Evolutionary conservation across 352 stramenopile species (phyloP).

Genomic region (Peronospora farinosa): DNA sequence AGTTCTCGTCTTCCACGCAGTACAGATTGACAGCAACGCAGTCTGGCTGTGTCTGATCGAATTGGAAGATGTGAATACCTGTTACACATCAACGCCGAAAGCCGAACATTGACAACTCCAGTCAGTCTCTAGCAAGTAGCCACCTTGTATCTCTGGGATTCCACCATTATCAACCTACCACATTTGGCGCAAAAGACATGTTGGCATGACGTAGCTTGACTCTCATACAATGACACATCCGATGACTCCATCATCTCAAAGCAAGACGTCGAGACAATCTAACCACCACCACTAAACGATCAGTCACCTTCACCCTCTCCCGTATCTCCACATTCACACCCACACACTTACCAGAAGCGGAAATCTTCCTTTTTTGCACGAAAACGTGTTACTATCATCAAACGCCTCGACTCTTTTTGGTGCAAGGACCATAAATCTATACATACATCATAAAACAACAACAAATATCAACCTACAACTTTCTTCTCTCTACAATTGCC

Average conservation of each 20-base stretch:
- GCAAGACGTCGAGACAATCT: slow-evolving; percentile 70
- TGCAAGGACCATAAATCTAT: slow-evolving; percentile 66
- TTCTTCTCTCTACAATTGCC: slow-evolving; percentile 7
- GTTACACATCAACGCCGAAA: not conserved
- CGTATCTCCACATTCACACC: not conserved
- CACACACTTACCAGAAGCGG: slow-evolving; percentile 64
- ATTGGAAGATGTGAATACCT: slow-evolving; percentile 84
- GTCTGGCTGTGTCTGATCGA: slow-evolving; percentile 64
- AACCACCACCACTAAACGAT: slow-evolving; percentile 3
- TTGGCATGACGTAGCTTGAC: slow-evolving; percentile 53
- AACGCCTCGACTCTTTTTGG: slow-evolving; percentile 74
- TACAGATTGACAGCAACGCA: slow-evolving; percentile 75
- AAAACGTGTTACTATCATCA: slow-evolving; percentile 76
- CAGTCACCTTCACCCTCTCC: not conserved
- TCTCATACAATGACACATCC: slow-evolving; percentile 69
- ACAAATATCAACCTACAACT: not conserved
- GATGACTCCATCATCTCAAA: slow-evolving; percentile 72
- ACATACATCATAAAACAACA: slow-evolving; percentile 1
- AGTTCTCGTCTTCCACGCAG: slow-evolving; percentile 74
- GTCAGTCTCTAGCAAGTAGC: slow-evolving; percentile 11
- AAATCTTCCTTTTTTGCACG: slow-evolving; percentile 78
- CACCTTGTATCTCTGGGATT: slow-evolving; percentile 7
- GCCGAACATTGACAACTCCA: not conserved
- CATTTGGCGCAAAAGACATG: slow-evolving; percentile 79
- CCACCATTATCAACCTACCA: slow-evolving; percentile 31